Evolutionary conservation across 1,284 basidiomycete genomes (phyloP), one percentile per base, ranked within the genome.

Genomic region (Somion occarium): DNA sequence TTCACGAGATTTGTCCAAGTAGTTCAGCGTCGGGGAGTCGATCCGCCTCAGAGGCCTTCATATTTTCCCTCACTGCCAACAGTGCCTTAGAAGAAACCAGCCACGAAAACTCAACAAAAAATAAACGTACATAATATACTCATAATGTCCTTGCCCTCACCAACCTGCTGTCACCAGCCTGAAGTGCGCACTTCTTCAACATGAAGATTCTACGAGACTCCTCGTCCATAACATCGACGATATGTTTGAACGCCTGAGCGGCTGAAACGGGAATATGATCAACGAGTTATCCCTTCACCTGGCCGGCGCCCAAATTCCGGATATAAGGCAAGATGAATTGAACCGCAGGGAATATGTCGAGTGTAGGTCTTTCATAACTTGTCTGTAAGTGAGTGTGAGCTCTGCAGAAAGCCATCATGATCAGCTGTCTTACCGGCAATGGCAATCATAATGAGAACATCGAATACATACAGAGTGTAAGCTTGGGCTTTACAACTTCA

Each of bases 121-220:
- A n/a, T n/a, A 22, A 23, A 50, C 58, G 42, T n/a, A 61, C 58
- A 34, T 15, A 61, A 43, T n/a, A 60, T 44, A 39, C 56, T 56
- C 43, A 57, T 53, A 49, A 57, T 54, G 26, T 56, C 57, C 24
- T 59, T 53, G 2, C 50, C 57, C 4, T 49, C 55, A 3, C 63
- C 66, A 27, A 73, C 61, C 48, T 72, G 67, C 19, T 52, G 53
- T 53, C 54, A 5, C 44, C 44, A 12, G 18, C 19, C 38, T 20
- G 27, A 24, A 51, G 38, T 15, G 49, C 48, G 5, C 5, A 39
- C 23, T 49, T 49, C 24, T 49, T 49, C 20, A 11, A 7, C 5
- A 3, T 15, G 39, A 43, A 41, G 22, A 49, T 49, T 7, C 19
- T 19, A 9, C 13, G n/a, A 25, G 48, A 11, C 5, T 44, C 5